Base-by-base conservation (phyloP, 2,329 filamentous ascomycete genomes). In the Drechslerella stenobrocha region DNA sequence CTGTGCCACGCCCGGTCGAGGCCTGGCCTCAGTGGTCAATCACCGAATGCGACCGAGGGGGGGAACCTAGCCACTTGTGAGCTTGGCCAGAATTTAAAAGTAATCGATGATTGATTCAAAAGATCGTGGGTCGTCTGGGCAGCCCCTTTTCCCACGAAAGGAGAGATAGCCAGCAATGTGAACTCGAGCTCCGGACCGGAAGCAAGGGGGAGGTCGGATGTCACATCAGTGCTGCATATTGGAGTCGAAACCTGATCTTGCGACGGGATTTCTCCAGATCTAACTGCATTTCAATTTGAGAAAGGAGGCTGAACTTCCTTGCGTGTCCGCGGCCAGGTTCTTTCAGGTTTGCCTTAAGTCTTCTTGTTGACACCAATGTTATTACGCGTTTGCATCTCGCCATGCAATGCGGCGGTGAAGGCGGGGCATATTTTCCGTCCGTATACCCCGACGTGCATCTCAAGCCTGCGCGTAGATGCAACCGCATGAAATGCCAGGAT, bases 401-500 rank as follows among this genome's bases (percentile, higher is more conserved):
- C n/a, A n/a, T n/a, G n/a, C n/a, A n/a, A n/a, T 30, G 28, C 28
- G 11, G 5, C 28, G 28, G 28, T 30, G 28, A 30, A 42, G 37
- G 37, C 18, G 37, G 18, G 37, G 37, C 28, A 30, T 30, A 11
- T 5, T 11, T 30, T 30, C 11, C 28, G 5, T 35, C 35, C 37
- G 46, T 37, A 28, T 24, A 20, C 15, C 7, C 40, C 44, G 32
- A 46, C 52, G 52, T 30, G 28, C 28, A 30, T 30, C n/a, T 20
- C 3, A 65, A 51, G 32, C 47, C 52, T 46, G 60, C 46, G 60
- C 47, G 30, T 50, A 24, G 46, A 57, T 51, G 44, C 37, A 53
- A 30, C 37, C 23, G 32, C 51, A 45, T 32, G 1, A 22, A 34
- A 22, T 55, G 52, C 32, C 23, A n/a, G n/a, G n/a, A n/a, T n/a